phyloP scores from a whole-genome alignment of 768 basidiomycete species.

The Cystofilobasidium macerans region DNA sequence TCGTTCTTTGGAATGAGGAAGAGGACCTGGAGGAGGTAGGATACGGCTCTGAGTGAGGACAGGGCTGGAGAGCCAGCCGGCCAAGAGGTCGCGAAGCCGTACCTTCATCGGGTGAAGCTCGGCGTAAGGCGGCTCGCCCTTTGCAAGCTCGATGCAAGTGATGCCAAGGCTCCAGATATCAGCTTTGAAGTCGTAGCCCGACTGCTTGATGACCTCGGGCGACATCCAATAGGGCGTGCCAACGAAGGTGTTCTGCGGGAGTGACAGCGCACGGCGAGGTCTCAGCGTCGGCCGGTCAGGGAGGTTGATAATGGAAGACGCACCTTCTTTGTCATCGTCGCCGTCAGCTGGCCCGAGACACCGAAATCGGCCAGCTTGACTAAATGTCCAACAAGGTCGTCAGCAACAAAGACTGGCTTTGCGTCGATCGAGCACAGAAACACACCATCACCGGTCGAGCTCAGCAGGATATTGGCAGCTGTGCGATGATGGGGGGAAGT shows the following conservation, averaged over 20 bases:
- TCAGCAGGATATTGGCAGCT: slow-evolving; percentile 92
- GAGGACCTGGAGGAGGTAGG: slow-evolving; percentile 55
- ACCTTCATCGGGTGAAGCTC: slow-evolving; percentile 99
- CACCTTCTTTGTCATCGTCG: slow-evolving; percentile 41
- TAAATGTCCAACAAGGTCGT: slow-evolving; percentile 15
- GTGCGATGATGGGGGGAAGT: not conserved
- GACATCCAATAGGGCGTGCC: slow-evolving; percentile 96
- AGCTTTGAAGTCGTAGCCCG: slow-evolving; percentile 96
- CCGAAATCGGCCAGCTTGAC: slow-evolving; percentile 98
- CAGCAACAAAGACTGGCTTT: slow-evolving; percentile 23
- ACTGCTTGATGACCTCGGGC: slow-evolving; percentile 98
- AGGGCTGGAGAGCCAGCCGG: too few species aligned
- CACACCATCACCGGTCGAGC: slow-evolving; percentile 64
- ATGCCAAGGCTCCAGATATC: slow-evolving; percentile 94
- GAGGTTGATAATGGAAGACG: slow-evolving; percentile 1
- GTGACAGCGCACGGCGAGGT: not conserved
- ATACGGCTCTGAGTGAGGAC: not conserved
- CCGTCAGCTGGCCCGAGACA: slow-evolving; percentile 82
- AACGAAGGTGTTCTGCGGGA: slow-evolving; percentile 28
- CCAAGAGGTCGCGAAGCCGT: slow-evolving; percentile 30
- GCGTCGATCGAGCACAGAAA: not conserved
- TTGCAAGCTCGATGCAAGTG: slow-evolving; percentile 93
- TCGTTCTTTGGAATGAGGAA: slow-evolving; percentile 98
- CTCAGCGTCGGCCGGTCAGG: not conserved
- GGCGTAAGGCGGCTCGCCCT: slow-evolving; percentile 95